Evolutionary conservation across 2,329 filamentous ascomycete genomes (phyloP), one percentile per base, ranked within the genome.

Genomic region (Cladosporium sp.): DNA sequence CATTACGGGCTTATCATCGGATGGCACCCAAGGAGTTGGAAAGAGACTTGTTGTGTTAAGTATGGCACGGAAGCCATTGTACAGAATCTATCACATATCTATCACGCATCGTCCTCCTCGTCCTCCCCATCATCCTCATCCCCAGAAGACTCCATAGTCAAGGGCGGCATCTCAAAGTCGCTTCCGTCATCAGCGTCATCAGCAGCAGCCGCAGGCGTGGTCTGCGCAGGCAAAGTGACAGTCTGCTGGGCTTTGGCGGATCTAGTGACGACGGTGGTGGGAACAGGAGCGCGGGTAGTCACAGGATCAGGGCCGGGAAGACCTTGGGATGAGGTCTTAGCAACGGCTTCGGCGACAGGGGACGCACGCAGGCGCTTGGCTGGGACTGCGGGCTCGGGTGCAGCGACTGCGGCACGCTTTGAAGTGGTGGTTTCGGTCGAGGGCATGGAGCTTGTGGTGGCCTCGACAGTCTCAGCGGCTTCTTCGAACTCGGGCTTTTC

Each of bases 111-210:
- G 14, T 59, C 36, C 55, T 60, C 64, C 24, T 65, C 64, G 28
- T 65, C 64, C 10, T 65, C 66, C 1, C 67, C 67, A n/a, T 72
- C 71, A 36, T 72, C 71, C 36, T 76, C 74, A 49, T 74, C 72
- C 26, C 68, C 71, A 32, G 71, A 70, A n/a, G 30, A 73, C 66
- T 76, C 74, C 71, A 77, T 74, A 28, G 71, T 74, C 34, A 78
- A 65, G 18, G 72, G 68, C 8, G 77, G 77, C 64, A 79, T 74
- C 51, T 77, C 76, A 64, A 78, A 75, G 41, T 78, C 76, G 60
- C 76, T 75, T 10, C 72, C 75, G 67, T 77, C 75, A 52, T 72
- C 72, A n/a, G 63, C 62, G 14, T 57, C 60, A 28, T 64, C 59
- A 24, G 54, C 41, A 24, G 54, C 41, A 51, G 65, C 63, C 51